Conservation (phyloP, 1,284 basidiomycete species). For the Cryptococcus deneoformans region DNA sequence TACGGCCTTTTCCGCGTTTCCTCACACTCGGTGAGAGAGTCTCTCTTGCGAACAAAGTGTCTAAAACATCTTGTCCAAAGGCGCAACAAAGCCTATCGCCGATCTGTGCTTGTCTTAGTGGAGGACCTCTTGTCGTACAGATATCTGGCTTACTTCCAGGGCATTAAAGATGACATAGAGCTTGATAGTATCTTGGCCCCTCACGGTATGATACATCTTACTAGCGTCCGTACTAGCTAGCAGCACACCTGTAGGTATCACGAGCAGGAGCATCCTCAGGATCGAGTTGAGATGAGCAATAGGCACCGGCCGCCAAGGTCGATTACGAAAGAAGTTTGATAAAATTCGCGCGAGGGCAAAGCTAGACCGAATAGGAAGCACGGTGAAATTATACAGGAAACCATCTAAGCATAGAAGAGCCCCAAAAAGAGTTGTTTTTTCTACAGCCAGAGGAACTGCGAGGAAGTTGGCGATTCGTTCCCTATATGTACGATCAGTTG, state of each 20-base stretch:
- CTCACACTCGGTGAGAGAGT: constrained; percentile 60
- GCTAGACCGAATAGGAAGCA: constrained; percentile 83
- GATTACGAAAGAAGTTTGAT: constrained; percentile 45
- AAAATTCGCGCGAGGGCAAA: constrained; percentile 65
- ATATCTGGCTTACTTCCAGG: constrained; percentile 63
- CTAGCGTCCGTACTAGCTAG: constrained; percentile 87
- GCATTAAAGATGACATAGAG: constrained; percentile 99
- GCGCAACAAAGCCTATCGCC: constrained; percentile 93
- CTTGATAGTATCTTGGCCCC: constrained; percentile 99
- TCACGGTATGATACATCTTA: constrained; percentile 97
- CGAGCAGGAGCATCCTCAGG: constrained; percentile 71
- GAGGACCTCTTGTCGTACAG: neutral
- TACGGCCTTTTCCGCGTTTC: constrained; percentile 31
- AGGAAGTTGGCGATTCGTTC: constrained; percentile 98
- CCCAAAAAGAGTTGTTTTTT: constrained; percentile 95
- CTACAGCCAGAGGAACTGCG: constrained; percentile 86
- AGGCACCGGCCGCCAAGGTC: constrained; percentile 26
- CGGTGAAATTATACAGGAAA: constrained; percentile 97
- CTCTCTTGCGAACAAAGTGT: constrained; percentile 91
- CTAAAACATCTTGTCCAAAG: constrained; percentile 96
- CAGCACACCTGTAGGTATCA: constrained; percentile 71
- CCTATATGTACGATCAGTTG: constrained; percentile 49
- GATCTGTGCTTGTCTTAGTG: constrained; percentile 59
- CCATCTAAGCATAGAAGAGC: constrained; percentile 94
- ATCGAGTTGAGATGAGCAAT: constrained; percentile 53